Conservation (phyloP, 257 asterid genomes). For the Thymus quinquecostatus region DNA sequence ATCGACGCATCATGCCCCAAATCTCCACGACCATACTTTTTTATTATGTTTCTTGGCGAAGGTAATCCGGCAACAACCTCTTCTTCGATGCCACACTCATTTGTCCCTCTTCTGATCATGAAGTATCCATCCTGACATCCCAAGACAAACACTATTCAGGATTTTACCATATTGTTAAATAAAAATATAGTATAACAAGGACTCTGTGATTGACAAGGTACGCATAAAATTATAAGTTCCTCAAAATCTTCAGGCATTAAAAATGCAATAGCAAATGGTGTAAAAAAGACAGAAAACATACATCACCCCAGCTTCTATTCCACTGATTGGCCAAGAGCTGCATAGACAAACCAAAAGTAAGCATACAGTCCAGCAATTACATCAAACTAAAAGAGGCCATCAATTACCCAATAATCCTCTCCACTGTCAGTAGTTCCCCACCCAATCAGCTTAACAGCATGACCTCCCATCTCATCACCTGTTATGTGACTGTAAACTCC, state of each 20-base stretch:
- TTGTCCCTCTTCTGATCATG: slow-evolving; percentile 84
- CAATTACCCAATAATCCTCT: slow-evolving; percentile 86
- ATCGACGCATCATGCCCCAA: slow-evolving; percentile 48
- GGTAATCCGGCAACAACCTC: slow-evolving; percentile 82
- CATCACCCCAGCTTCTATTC: slow-evolving; percentile 99
- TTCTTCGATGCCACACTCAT: slow-evolving; percentile 93
- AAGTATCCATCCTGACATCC: slow-evolving; percentile 85
- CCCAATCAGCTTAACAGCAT: slow-evolving; percentile 93
- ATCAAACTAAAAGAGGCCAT: slow-evolving; percentile 27
- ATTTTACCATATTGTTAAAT: slow-evolving; percentile 11
- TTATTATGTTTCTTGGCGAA: slow-evolving; percentile 60
- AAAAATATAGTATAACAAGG: background rate
- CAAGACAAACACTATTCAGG: slow-evolving; percentile 8
- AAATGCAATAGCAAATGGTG: too few species aligned
- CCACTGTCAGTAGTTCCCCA: slow-evolving; percentile 90
- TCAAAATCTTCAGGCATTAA: too few species aligned
- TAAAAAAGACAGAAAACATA: slow-evolving; percentile 42
- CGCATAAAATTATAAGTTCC: too few species aligned
- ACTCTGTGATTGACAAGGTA: too few species aligned
- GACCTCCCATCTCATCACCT: slow-evolving; percentile 87
- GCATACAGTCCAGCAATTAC: slow-evolving; percentile 13
- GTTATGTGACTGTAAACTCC: slow-evolving; percentile 86
- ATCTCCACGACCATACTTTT: slow-evolving; percentile 33
- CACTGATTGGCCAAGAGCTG: slow-evolving; percentile 96
- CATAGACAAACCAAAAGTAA: slow-evolving; percentile 37